phyloP scores from a whole-genome alignment of 768 basidiomycete species.

The Xerocomus spinulosus region DNA sequence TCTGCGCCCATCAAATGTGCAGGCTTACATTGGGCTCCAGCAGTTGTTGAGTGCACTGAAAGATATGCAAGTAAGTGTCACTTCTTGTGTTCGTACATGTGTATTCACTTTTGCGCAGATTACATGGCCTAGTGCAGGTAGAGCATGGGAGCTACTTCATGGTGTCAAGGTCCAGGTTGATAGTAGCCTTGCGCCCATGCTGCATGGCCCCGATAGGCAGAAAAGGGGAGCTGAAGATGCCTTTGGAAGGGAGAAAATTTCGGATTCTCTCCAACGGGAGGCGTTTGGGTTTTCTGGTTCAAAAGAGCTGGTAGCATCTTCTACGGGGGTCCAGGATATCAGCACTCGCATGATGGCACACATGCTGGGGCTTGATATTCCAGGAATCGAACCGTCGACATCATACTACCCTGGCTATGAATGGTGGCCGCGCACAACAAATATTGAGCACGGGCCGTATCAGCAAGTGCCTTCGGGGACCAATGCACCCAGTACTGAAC shows the following conservation, averaged over 20 bases:
- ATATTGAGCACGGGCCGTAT: conserved; percentile 12
- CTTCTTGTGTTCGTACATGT: conserved; percentile 1
- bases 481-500: conserved; percentile 1
- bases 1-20: conserved; percentile 64
- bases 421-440: conserved; percentile 53
- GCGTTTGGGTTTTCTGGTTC: conserved; percentile 28
- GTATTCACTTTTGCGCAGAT: conserved; percentile 34
- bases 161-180: conserved; percentile 58
- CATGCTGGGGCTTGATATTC: conserved; percentile 64
- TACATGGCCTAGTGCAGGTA: conserved; percentile 67
- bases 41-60: conserved; percentile 60
- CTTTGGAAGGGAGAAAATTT: conserved; percentile 52
- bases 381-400: conserved; percentile 51
- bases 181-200: conserved; percentile 33
- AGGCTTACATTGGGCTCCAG: conserved; percentile 61
- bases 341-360: conserved; percentile 66
- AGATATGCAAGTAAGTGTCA: conserved; percentile 56
- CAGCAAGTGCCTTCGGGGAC: conserved; percentile 6
- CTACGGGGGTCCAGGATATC: conserved; percentile 54
- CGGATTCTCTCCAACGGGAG: conserved; percentile 43
- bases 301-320: conserved; percentile 22
- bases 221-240: conserved; percentile 62
- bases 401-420: conserved; percentile 54
- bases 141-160: conserved; percentile 62
- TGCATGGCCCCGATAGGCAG: conserved; percentile 40